Percentiles rank a stretch among this genome's conserved stretches.
phyloP scores from a whole-genome alignment of 371 early-diverging fungal genomes.

The Actinomortierella ambigua region DNA sequence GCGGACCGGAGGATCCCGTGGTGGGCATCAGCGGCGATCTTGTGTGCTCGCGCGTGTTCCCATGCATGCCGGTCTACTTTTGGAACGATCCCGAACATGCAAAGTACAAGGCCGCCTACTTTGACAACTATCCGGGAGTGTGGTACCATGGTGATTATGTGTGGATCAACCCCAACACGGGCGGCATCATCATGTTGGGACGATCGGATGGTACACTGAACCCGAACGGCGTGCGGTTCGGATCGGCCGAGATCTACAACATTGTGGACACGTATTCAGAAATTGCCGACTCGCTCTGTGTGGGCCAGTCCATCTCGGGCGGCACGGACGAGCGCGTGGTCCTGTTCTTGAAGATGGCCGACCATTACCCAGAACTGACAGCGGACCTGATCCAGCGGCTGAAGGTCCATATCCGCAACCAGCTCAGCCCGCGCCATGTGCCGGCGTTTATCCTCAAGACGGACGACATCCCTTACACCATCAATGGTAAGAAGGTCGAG shows the following conservation, averaged over 20 bases:
- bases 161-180: conserved; percentile 81
- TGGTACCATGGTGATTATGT: conserved; percentile 98
- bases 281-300: conserved; percentile 67
- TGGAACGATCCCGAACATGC: conserved; percentile 77
- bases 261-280: conserved; percentile 72
- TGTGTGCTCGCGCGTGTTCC: conserved; percentile 93
- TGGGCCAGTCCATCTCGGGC: conserved; percentile 81
- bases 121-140: conserved; percentile 76
- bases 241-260: conserved; percentile 95
- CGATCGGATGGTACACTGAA: conserved; percentile 96
- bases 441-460: conserved; percentile 87
- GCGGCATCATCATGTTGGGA: conserved; percentile 95
- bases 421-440: conserved; percentile 92
- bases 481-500: conserved; percentile 98
- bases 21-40: conserved; percentile 84
- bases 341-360: conserved; percentile 84
- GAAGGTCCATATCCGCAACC: conserved; percentile 76
- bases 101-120: conserved; percentile 91
- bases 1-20: conserved; percentile 72
- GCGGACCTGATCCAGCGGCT: conserved; percentile 62
- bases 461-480: conserved; percentile 91
- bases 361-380: conserved; percentile 42
- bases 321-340: conserved; percentile 92
- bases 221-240: conserved; percentile 95
- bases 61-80: conserved; percentile 96